Conservation (phyloP, 2,329 filamentous ascomycete genomes). For the Diaporthe vaccinii region DNA sequence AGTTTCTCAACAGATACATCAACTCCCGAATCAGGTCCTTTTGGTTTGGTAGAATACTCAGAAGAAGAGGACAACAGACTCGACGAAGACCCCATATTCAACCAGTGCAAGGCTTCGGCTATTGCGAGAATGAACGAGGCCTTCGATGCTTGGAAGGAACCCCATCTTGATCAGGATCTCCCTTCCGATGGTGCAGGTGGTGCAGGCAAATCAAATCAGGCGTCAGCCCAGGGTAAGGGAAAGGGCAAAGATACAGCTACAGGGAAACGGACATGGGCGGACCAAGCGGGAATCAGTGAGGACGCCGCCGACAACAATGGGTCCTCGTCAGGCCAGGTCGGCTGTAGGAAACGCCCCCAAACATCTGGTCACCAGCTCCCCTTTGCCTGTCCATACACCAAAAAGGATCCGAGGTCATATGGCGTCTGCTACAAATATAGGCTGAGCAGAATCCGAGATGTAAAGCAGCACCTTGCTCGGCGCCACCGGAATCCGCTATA, state of each 20-base stretch:
- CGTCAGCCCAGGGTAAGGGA: neutral
- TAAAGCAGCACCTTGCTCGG: conserved; percentile 25
- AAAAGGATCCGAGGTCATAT: conserved; percentile 25
- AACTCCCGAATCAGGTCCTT: neutral
- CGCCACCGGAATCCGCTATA: conserved; percentile 12
- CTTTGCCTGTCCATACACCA: conserved; percentile 35
- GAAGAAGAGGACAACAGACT: neutral
- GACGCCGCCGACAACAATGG: rapidly evolving
- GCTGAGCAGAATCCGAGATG: conserved; percentile 19
- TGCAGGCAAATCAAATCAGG: neutral
- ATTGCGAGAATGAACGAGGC: neutral
- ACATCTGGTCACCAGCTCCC: neutral
- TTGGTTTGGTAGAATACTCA: neutral
- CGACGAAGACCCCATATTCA: neutral
- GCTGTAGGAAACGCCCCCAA: neutral
- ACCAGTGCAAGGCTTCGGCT: neutral
- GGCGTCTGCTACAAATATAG: conserved; percentile 16
- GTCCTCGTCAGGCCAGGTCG: neutral
- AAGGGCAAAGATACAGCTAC: neutral
- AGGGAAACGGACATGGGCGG: neutral
- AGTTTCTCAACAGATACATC: neutral
- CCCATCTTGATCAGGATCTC: neutral
- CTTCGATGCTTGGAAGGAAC: neutral
- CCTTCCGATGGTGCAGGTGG: neutral
- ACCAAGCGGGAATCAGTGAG: neutral